Evolutionary conservation across 2,329 filamentous ascomycete genomes (phyloP), one percentile per base, ranked within the genome.

Genomic region (Penicillium digitatum): DNA sequence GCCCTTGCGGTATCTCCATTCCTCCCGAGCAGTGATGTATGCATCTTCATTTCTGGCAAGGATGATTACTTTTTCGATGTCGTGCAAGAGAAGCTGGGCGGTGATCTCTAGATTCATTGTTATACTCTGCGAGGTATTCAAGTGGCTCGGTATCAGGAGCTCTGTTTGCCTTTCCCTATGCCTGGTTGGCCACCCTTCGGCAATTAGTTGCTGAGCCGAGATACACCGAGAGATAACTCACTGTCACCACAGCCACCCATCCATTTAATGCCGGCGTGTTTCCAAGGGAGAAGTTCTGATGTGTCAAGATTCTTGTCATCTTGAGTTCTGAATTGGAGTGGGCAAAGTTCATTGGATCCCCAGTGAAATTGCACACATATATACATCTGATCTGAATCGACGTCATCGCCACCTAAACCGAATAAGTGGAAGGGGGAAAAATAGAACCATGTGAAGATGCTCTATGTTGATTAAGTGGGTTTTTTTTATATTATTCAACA

Each of bases 181-280:
- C 70, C 69, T 42, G 63, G 60, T 52, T 70, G 63, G 8, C 67
- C 67, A 52, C 68, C 69, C 55, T 63, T 14, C 18, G 29, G 20
- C 26, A 29, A 24, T 44, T 32, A 11, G 20, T 49, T 49, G n/a
- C 8, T 32, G 22, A 31, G 16, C 3, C 4, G 27, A n/a, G n/a
- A 29, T 37, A 29, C 16, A 37, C 5, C 10, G 20, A 51, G 12
- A 27, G 16, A 26, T 7, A 7, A 39, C 51, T 56, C 51, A 67
- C 63, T 9, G 69, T 72, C 14, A 73, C 58, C 20, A 72, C 60
- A 11, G 68, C 67, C 14, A 69, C 59, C 52, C 67, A 66, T 8
- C 60, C 66, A 32, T 63, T 48, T 29, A 72, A 48, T 12, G 57
- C 46, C 11, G 69, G 67, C 9, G 59, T 63, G 12, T 71, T 62